Conservation (phyloP, 2,329 filamentous ascomycete species). For the Trichoderma sp. region DNA sequence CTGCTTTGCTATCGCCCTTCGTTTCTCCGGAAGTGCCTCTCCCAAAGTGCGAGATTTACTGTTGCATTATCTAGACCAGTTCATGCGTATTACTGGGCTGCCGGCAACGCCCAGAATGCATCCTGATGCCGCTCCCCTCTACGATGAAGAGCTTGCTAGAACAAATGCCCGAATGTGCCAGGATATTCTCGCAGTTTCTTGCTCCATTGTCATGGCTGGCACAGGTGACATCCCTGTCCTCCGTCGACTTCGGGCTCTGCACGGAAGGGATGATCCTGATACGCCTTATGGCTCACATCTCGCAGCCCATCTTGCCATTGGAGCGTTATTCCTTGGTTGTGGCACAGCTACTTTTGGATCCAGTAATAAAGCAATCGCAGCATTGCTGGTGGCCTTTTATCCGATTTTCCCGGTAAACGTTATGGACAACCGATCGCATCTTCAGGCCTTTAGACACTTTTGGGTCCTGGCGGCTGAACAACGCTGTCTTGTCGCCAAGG, state of each 20-base stretch:
- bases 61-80: conserved; percentile 79
- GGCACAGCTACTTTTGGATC: conserved; percentile 91
- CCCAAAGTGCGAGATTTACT: conserved; percentile 73
- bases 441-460: conserved; percentile 95
- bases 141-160: conserved; percentile 80
- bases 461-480: conserved; percentile 94
- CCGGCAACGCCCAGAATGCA: conserved; percentile 32
- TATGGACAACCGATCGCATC: conserved; percentile 88
- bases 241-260: conserved; percentile 79
- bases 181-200: conserved; percentile 77
- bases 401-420: conserved; percentile 86
- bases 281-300: conserved; percentile 92
- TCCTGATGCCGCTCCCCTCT: conserved; percentile 46
- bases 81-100: conserved; percentile 72
- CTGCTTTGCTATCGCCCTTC: conserved; percentile 74
- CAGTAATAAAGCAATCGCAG: conserved; percentile 80
- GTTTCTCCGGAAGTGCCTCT: conserved; percentile 72
- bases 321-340: conserved; percentile 84
- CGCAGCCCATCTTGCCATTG: conserved; percentile 87
- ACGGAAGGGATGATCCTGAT: conserved; percentile 79
- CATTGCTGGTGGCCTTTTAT: conserved; percentile 88
- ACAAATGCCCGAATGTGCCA: conserved; percentile 88
- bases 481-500: conserved; percentile 82
- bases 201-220: conserved; percentile 90
- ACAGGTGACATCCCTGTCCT: conserved; percentile 86